A percentile compares a stretch with the other conserved stretches of the same genome.
Evolutionary conservation across 2,329 filamentous ascomycete species (phyloP).

Genomic region (Talaromyces sp.): DNA sequence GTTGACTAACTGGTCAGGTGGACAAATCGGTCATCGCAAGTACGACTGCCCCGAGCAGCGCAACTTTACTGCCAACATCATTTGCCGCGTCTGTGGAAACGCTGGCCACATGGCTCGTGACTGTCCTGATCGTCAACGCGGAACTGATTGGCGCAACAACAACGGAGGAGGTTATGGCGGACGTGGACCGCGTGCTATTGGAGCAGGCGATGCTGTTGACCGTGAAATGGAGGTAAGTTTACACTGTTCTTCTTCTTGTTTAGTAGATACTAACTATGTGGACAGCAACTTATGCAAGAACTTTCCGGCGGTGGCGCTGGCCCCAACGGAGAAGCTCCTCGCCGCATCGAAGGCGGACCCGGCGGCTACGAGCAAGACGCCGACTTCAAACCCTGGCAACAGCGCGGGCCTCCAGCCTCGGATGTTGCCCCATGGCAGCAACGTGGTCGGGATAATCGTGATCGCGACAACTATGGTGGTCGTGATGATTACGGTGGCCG

Average conservation of each 20-base stretch:
- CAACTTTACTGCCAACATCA: slow-evolving; percentile 99
- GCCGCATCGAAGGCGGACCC: slow-evolving; percentile 81
- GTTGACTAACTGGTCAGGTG: slow-evolving; percentile 46
- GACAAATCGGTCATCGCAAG: slow-evolving; percentile 97
- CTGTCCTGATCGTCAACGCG: slow-evolving; percentile 89
- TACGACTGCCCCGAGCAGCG: slow-evolving; percentile 97
- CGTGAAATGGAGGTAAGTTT: slow-evolving; percentile 83
- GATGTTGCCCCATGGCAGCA: slow-evolving; percentile 75
- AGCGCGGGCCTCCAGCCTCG: slow-evolving; percentile 64
- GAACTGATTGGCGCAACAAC: slow-evolving; percentile 86
- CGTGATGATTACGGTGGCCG: slow-evolving; percentile 43
- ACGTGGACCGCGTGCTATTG: slow-evolving; percentile 57
- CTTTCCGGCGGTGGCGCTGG: slow-evolving; percentile 73
- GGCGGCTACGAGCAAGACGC: slow-evolving; percentile 51
- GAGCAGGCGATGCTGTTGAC: slow-evolving; percentile 76
- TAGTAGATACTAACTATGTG: slow-evolving; percentile 37
- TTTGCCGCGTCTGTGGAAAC: slow-evolving; percentile 96
- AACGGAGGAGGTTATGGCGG: slow-evolving; percentile 38
- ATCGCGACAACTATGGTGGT: slow-evolving; percentile 44
- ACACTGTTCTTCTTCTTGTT: not conserved
- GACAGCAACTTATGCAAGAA: slow-evolving; percentile 93
- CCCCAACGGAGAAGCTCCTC: slow-evolving; percentile 54
- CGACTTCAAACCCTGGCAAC: slow-evolving; percentile 79
- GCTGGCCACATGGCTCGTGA: slow-evolving; percentile 97
- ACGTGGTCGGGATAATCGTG: slow-evolving; percentile 48